These are phyloP conservation scores for Juglanconis sp. DNA, from an alignment of 2,329 filamentous ascomycete genomes.

Conservation along the genomic window DNA sequence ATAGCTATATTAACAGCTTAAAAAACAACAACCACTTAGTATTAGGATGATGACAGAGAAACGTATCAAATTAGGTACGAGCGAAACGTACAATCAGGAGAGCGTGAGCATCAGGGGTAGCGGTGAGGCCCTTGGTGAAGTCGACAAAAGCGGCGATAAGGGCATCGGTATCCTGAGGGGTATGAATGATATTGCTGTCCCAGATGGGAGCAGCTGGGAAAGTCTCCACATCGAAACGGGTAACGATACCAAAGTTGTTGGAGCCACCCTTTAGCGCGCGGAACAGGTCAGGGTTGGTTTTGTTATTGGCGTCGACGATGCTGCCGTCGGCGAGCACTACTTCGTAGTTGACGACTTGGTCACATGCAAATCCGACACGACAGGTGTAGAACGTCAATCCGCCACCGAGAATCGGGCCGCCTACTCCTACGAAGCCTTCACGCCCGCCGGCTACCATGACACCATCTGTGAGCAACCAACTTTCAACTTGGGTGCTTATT, in stretches of 20 bases:
- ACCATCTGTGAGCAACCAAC: background rate
- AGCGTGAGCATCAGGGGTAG: too few species aligned
- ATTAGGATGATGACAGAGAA: too few species aligned
- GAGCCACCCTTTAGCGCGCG: conserved; percentile 26
- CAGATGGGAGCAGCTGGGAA: conserved; percentile 5
- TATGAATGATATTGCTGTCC: too few species aligned
- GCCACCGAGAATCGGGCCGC: background rate
- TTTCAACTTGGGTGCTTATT: background rate
- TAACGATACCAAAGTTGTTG: conserved; percentile 39
- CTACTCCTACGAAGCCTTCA: background rate
- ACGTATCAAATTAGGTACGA: too few species aligned
- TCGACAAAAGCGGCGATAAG: too few species aligned
- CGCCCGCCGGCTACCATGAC: conserved; percentile 4
- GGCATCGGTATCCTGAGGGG: too few species aligned
- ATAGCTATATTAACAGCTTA: too few species aligned
- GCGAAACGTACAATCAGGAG: too few species aligned
- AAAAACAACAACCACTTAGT: too few species aligned
- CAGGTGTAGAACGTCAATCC: background rate
- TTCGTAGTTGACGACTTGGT: conserved; percentile 6
- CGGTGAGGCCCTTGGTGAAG: too few species aligned
- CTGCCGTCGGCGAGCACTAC: conserved; percentile 7
- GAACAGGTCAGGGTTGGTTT: background rate
- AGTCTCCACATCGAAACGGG: conserved; percentile 22
- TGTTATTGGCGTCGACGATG: background rate
- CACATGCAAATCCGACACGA: background rate